phyloP scores from a whole-genome alignment of 495 filamentous ascomycete species.

The Lichina pygmaea region DNA sequence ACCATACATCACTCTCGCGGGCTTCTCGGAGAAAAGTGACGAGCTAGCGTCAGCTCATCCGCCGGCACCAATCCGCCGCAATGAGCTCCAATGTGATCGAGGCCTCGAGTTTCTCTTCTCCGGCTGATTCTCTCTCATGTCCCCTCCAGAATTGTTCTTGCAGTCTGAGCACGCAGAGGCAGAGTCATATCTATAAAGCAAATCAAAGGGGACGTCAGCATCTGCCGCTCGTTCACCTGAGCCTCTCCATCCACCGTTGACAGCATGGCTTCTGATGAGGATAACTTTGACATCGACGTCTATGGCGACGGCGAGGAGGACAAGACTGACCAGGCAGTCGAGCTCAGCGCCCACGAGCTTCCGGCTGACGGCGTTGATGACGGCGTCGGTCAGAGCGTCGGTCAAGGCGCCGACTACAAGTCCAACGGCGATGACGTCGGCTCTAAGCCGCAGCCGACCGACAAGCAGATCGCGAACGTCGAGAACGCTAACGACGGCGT shows the following conservation, averaged over 20 bases:
- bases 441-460: background rate
- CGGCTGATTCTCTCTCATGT: conserved; percentile 3
- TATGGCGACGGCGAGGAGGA: conserved; percentile 5
- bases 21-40: too few relatives aligned
- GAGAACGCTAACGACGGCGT: background rate
- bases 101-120: background rate
- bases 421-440: conserved; percentile 3
- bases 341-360: conserved; percentile 7
- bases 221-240: background rate
- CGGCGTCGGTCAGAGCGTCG: background rate
- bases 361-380: conserved; percentile 1
- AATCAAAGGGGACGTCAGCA: conserved; percentile 1
- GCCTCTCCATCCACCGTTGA: conserved; percentile 1
- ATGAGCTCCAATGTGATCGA: too few relatives aligned
- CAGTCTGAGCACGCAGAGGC: background rate
- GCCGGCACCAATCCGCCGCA: too few relatives aligned
- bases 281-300: conserved; percentile 7
- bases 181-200: conserved; percentile 5
- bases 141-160: conserved; percentile 2
- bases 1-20: too few relatives aligned
- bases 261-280: conserved; percentile 5
- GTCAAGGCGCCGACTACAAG: background rate
- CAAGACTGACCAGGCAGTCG: conserved; percentile 6
- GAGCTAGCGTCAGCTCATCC: too few relatives aligned
- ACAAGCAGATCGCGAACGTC: too few relatives aligned